Evolutionary conservation across 306 rosid species (phyloP), one percentile per base, ranked within the genome.

Genomic region (Vigna mungo): DNA sequence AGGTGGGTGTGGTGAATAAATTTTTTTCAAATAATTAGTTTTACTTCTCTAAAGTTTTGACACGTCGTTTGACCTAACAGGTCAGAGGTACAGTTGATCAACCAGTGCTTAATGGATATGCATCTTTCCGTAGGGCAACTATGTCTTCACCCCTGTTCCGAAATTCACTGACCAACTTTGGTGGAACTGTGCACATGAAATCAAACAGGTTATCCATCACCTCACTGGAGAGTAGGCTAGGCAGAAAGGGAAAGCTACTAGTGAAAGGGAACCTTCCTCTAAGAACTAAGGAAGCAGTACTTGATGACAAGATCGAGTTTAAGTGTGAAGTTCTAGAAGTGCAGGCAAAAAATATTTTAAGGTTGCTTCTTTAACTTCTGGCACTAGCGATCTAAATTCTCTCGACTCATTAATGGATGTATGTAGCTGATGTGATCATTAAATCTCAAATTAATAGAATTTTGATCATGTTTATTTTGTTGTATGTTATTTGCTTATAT

Each of bases 261-360:
- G 80, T 95, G 53, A 95, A 90, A 80, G 98, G 98, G 83, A 95
- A 88, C 81, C 94, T 95, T 77, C 98, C 97, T 43, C 98, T 95
- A 70, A 87, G 93, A 88, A 84, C 86, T 41, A 88, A 85, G 83
- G 97, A 95, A 87, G 87, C 92, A 80, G 81, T 87, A 74, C 88
- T 73, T 18, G 84, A 82, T 55, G 97, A 95, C 83, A 92, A 89
- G 85, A 89, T 95, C 49, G 97, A 95, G 70, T 73, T 95, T 82
- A 92, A 89, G 88, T 95, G 97, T 30, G 98, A 92, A 85, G 90
- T 81, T 77, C 83, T 95, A 83, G 93, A 92, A 89, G 97, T 95
- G 41, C 88, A 80, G 16, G 92, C 93, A 9, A 89, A 92, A 84
- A 86, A 89, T 85, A 84, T 89, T 76, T 84, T 85, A 58, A 95